Percentiles rank a stretch among this genome's conserved stretches.
Evolutionary conservation across 2,329 filamentous ascomycete species (phyloP).

Genomic region (Elsinoe arachidis): DNA sequence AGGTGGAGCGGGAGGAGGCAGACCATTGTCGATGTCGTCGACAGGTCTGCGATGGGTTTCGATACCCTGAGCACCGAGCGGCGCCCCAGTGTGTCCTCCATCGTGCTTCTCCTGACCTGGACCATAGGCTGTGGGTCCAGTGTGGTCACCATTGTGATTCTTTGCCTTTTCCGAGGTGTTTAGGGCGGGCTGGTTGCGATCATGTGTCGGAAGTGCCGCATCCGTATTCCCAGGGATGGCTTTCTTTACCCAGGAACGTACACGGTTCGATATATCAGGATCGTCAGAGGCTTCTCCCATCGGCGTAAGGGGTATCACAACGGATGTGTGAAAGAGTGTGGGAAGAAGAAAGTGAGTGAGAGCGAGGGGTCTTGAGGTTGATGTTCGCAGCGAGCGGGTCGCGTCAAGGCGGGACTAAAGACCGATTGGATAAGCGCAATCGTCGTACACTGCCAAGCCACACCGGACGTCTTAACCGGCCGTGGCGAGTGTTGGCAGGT

Average conservation of each 20-base stretch:
- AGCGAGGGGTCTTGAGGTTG: not conserved
- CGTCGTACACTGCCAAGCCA: not conserved
- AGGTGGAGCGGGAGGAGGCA: slow-evolving; percentile 30
- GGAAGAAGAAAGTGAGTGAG: slow-evolving; percentile 9
- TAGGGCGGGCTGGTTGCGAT: slow-evolving; percentile 26
- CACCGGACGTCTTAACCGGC: not conserved
- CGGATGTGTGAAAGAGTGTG: slow-evolving; percentile 12
- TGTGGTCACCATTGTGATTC: slow-evolving; percentile 21
- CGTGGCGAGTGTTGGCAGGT: not conserved
- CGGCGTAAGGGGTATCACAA: slow-evolving; percentile 26
- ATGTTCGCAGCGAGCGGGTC: slow-evolving; percentile 2
- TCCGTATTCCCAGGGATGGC: slow-evolving; percentile 30
- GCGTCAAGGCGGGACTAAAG: not conserved
- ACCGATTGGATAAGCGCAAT: not conserved
- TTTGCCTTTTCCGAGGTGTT: slow-evolving; percentile 19
- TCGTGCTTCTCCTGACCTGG: slow-evolving; percentile 18
- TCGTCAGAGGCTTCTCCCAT: slow-evolving; percentile 50
- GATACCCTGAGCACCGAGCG: slow-evolving; percentile 15
- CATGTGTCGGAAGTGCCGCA: slow-evolving; percentile 20
- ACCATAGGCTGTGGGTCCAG: slow-evolving; percentile 20
- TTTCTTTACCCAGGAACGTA: slow-evolving; percentile 41
- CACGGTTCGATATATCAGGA: slow-evolving; percentile 42
- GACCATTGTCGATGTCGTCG: slow-evolving; percentile 22
- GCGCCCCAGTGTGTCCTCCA: slow-evolving; percentile 21
- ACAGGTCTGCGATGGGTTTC: slow-evolving; percentile 22